These are phyloP conservation scores for Stephanodiscus triporus DNA, from an alignment of 108 stramenopile genomes.

Conservation along the genomic window DNA sequence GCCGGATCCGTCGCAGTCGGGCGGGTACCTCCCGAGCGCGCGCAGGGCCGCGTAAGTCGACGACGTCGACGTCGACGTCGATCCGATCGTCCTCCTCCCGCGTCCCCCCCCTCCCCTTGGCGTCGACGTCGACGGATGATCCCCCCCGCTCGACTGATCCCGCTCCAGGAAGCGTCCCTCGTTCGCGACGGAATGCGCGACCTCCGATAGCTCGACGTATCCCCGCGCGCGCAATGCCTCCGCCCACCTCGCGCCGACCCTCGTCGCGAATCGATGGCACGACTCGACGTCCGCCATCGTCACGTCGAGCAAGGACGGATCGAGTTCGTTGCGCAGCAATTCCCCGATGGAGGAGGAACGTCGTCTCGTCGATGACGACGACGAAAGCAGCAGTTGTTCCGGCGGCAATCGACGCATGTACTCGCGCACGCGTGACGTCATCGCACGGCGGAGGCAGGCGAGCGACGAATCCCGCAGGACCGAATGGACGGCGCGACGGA, in stretches of 20 bases:
- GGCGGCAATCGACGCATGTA: neutral
- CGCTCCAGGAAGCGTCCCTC: conserved; percentile 23
- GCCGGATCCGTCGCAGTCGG: conserved; percentile 46
- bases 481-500: conserved; percentile 5
- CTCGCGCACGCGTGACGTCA: conserved; percentile 11
- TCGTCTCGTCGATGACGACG: neutral
- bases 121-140: neutral
- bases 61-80: conserved; percentile 1
- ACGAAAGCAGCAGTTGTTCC: too few relatives aligned
- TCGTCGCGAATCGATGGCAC: conserved; percentile 20
- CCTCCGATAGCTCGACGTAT: conserved; percentile 21
- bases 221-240: conserved; percentile 15
- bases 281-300: conserved; percentile 15
- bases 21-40: conserved; percentile 20
- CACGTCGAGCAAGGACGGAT: conserved; percentile 6
- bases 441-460: conserved; percentile 3
- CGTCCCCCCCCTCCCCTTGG: neutral
- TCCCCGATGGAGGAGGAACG: too few relatives aligned
- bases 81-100: neutral
- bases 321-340: neutral
- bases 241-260: conserved; percentile 31
- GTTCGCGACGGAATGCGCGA: conserved; percentile 6
- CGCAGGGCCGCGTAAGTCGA: conserved; percentile 28
- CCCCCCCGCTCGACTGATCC: too few relatives aligned
- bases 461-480: conserved; percentile 15